These are phyloP conservation scores for Polyplosphaeria fusca DNA, from an alignment of 495 filamentous ascomycete species.

Conservation along the genomic window DNA sequence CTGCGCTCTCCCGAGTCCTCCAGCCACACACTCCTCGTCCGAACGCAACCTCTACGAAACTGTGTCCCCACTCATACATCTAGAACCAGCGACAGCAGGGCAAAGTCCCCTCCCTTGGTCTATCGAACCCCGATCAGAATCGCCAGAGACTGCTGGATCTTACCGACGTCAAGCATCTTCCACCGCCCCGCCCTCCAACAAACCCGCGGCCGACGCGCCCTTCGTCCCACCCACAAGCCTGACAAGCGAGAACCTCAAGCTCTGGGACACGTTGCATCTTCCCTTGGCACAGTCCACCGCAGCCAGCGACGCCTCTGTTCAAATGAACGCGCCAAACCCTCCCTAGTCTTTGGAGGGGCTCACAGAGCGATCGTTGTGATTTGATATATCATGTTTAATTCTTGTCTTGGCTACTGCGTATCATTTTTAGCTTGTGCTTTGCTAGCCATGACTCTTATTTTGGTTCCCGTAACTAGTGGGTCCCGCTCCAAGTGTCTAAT, in stretches of 20 bases:
- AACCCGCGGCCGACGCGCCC: slow-evolving; percentile 10
- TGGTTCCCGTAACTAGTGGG: too few relatives aligned
- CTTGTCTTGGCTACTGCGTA: too few relatives aligned
- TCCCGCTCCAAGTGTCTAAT: too few relatives aligned
- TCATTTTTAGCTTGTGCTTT: too few relatives aligned
- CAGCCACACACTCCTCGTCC: slow-evolving; percentile 1
- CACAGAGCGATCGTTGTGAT: too few relatives aligned
- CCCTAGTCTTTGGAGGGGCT: too few relatives aligned
- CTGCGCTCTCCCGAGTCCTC: slow-evolving; percentile 19
- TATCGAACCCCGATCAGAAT: slow-evolving; percentile 5
- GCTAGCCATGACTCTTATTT: too few relatives aligned
- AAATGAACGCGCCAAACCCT: too few relatives aligned
- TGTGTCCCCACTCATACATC: slow-evolving; percentile 7
- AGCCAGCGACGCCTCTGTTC: slow-evolving; percentile 9
- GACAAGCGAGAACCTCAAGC: slow-evolving; percentile 17
- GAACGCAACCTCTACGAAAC: slow-evolving; percentile 13
- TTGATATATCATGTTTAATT: too few relatives aligned
- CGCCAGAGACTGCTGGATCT: slow-evolving; percentile 12
- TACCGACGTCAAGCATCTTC: slow-evolving; percentile 8
- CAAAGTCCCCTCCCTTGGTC: slow-evolving; percentile 6
- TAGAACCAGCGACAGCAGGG: not conserved
- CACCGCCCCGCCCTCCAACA: slow-evolving; percentile 1
- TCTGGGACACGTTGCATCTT: slow-evolving; percentile 13
- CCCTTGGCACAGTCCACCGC: slow-evolving; percentile 10
- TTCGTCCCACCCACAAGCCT: slow-evolving; percentile 12